These are phyloP conservation scores for Tillandsia fasciculata DNA, from an alignment of 176 grass and related monocot species.

Conservation along the genomic window DNA sequence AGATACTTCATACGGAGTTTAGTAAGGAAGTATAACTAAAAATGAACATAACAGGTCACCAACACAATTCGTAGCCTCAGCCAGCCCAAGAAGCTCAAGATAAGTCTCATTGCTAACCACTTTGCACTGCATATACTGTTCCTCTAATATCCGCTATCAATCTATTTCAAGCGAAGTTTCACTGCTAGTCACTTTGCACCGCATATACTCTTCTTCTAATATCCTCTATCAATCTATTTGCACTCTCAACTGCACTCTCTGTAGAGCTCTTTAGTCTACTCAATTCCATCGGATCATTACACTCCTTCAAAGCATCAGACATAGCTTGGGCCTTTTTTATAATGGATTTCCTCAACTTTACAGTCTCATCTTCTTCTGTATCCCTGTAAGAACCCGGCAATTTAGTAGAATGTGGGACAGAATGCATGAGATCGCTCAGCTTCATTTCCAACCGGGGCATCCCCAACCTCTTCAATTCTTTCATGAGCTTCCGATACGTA, in stretches of 20 bases:
- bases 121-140: too few relatives aligned
- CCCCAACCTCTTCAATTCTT: conserved; percentile 47
- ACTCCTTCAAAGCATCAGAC: conserved; percentile 52
- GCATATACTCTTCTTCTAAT: conserved; percentile 52
- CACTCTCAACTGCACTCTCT: conserved; percentile 47
- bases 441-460: conserved; percentile 35
- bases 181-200: neutral
- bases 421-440: conserved; percentile 47
- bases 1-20: too few relatives aligned
- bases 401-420: conserved; percentile 64
- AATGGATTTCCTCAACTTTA: conserved; percentile 46
- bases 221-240: conserved; percentile 42
- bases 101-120: neutral
- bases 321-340: conserved; percentile 50
- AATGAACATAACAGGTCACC: too few relatives aligned
- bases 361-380: conserved; percentile 32
- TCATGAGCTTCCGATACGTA: conserved; percentile 64
- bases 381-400: conserved; percentile 60
- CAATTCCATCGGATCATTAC: conserved; percentile 29
- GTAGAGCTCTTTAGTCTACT: conserved; percentile 27
- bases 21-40: too few relatives aligned
- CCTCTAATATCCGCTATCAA: too few relatives aligned
- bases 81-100: too few relatives aligned
- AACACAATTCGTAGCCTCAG: too few relatives aligned
- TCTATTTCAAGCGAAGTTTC: too few relatives aligned